phyloP scores from a whole-genome alignment of 108 stramenopile genomes.

The Nitzschia palea region DNA sequence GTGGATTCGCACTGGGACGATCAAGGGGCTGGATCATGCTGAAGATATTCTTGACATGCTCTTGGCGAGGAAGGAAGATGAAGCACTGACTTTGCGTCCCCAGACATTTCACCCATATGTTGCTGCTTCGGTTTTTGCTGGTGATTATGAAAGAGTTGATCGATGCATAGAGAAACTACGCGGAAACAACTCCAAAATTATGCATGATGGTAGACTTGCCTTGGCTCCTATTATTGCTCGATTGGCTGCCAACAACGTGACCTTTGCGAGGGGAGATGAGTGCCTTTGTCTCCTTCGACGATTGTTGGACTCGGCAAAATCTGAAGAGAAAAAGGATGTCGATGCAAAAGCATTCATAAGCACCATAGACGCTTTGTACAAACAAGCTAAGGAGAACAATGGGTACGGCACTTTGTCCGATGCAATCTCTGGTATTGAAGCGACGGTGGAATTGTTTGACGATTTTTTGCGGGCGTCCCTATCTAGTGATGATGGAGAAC shows the following conservation, averaged over 20 bases:
- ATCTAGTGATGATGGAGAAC: no score
- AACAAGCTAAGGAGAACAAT: not conserved
- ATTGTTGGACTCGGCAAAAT: slow-evolving; percentile 1
- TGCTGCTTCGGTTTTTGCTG: slow-evolving; percentile 60
- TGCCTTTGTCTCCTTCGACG: not conserved
- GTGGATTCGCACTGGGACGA: slow-evolving; percentile 65
- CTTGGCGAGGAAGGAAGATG: not conserved
- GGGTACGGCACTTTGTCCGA: not conserved
- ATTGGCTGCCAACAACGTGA: not conserved
- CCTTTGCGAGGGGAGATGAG: not conserved
- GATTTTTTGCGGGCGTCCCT: slow-evolving; percentile 12
- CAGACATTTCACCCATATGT: slow-evolving; percentile 74
- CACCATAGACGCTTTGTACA: slow-evolving; percentile 15
- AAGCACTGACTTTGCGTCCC: slow-evolving; percentile 19
- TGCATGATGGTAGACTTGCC: not conserved
- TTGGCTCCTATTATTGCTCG: slow-evolving; percentile 14
- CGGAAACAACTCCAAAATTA: not conserved
- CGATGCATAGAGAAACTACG: slow-evolving; percentile 47
- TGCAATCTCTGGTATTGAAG: not conserved
- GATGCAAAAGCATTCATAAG: slow-evolving; percentile 12
- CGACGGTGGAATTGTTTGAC: slow-evolving; percentile 17
- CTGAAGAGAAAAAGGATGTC: not conserved
- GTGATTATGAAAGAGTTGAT: slow-evolving; percentile 48
- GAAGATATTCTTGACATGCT: slow-evolving; percentile 41
- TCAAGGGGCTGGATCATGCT: slow-evolving; percentile 53